Evolutionary conservation across 2,329 filamentous ascomycete genomes (phyloP), one percentile per base, ranked within the genome.

Genomic region (Aspergillus terreus): DNA sequence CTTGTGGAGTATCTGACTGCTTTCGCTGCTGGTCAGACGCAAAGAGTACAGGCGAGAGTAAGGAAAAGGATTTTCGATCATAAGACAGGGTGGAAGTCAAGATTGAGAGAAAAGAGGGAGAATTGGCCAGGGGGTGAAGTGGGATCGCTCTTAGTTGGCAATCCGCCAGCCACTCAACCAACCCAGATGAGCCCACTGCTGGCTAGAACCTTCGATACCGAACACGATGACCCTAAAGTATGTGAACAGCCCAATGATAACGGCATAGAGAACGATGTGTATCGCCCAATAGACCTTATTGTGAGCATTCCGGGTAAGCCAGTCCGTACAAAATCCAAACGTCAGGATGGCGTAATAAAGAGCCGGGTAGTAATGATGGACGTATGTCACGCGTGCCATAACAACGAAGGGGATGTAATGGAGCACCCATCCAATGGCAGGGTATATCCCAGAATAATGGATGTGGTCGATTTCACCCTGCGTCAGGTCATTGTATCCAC

Each of bases 301-400:
- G 60, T 78, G 80, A 58, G 89, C 77, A 63, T 82, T 85, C 58
- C 85, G 81, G 44, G 90, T 83, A 57, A 86, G 78, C 86, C 90
- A 97, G 71, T 97, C 91, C 50, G 88, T 75, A 60, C 91, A 82
- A 80, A 99, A 99, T 49, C 92, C 92, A 56, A 92, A 84, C 14
- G 83, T 84, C 43, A 99, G 78, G 59, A 99, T 96, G 63, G 94
- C 92, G 71, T 97, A 99, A 78, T 97, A 99, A 10, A 99, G 83
- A 9, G 94, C 94, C 10, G 94, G 94, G 73, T 97, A 99, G 79
- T 99, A 99, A 77, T 99, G 94, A 73, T 99, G 94, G 49, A 99
- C 94, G 67, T 99, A 99, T 14, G 94, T 99, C 55, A 99, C 94
- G 80, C 94, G 90, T 10, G 91, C 94, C 95, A 99, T 99, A 67